Evolutionary conservation across 768 basidiomycete species (phyloP).

Genomic region (Phaffia australis): DNA sequence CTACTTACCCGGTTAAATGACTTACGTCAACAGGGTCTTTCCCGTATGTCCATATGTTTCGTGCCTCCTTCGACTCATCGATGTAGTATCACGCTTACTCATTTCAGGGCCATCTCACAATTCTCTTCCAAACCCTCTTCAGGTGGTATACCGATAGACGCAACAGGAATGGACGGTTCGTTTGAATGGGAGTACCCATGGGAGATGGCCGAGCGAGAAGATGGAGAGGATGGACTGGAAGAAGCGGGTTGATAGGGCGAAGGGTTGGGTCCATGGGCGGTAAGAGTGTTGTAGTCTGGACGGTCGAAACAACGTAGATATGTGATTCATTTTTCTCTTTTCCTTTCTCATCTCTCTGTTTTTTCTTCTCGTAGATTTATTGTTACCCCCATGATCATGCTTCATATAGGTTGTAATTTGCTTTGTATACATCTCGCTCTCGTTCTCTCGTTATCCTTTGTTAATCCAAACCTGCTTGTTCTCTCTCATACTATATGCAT

Average conservation of each 20-base stretch:
- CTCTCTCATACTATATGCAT: slow-evolving; percentile 5
- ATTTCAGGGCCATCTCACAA: not conserved
- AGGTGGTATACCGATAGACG: too few relatives aligned
- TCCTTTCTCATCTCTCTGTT: too few relatives aligned
- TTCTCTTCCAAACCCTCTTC: too few relatives aligned
- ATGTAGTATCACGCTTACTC: not conserved
- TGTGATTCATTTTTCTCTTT: too few relatives aligned
- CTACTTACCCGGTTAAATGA: slow-evolving; percentile 1
- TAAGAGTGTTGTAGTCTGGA: slow-evolving; percentile 49
- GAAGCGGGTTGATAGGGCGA: too few relatives aligned
- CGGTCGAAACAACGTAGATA: slow-evolving; percentile 80
- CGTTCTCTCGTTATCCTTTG: not conserved
- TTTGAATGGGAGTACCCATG: too few relatives aligned
- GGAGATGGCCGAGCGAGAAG: too few relatives aligned
- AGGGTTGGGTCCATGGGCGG: slow-evolving; percentile 29
- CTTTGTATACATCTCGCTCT: not conserved
- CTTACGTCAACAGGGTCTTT: not conserved
- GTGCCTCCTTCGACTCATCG: not conserved
- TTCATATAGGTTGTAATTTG: not conserved
- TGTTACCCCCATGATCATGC: slow-evolving; percentile 46
- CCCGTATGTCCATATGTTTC: not conserved
- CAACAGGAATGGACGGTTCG: too few relatives aligned
- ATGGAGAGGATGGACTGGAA: too few relatives aligned
- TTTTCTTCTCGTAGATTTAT: slow-evolving; percentile 57
- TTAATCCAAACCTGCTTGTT: not conserved